Evolutionary conservation across 139 green algal species (phyloP), one percentile per base, ranked within the genome.

Genomic region (Mychonastes homosphaera): DNA sequence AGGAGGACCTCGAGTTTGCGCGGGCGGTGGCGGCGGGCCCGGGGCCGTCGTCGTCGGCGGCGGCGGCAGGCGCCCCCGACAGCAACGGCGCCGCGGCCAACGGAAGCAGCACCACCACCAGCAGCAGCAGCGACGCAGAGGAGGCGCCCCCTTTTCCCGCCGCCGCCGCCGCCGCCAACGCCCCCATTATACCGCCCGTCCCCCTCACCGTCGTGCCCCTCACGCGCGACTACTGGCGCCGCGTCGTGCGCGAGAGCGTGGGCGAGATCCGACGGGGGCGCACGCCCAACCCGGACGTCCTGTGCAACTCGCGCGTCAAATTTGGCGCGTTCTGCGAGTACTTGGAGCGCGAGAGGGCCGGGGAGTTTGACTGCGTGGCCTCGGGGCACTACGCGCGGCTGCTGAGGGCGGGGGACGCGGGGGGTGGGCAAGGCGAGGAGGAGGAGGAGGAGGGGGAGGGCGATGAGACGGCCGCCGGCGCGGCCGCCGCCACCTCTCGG

Each of bases 201-300:
- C 63, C 75, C 10, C 65, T 97, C 53, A 52, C 84, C 34, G 70
- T 89, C 26, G 90, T 97, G 23, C 87, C 83, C 1, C 68, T 92
- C 4, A 86, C 82, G 6, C 27, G 78, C 0, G 68, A 87, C 46
- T 98, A 98, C 72, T 98, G 91, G 91, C 62, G 93, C 13, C 67
- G 76, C 0, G 91, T 98, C 40, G 91, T 97, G 53, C 58, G 69
- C 6, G 69, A 91, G 61, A 85, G 73, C 64, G 77, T 98, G 26
- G 35, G 26, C 0, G 83, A 97, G 63, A 92, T 98, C 39, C 68
- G 75, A 18, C 68, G 63, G 3, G 92, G 92, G 3, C 75, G 85
- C 41, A 99, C 92, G 5, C 92, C 92, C 34, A 99, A 99, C 72
- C 92, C 92, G 1, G 92, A 99, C 72, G 77, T 99, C 28, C 72